Evolutionary conservation across 805 yeast genomes (phyloP).

Genomic region (baker's yeast (Saccharomyces cerevisiae)): DNA sequence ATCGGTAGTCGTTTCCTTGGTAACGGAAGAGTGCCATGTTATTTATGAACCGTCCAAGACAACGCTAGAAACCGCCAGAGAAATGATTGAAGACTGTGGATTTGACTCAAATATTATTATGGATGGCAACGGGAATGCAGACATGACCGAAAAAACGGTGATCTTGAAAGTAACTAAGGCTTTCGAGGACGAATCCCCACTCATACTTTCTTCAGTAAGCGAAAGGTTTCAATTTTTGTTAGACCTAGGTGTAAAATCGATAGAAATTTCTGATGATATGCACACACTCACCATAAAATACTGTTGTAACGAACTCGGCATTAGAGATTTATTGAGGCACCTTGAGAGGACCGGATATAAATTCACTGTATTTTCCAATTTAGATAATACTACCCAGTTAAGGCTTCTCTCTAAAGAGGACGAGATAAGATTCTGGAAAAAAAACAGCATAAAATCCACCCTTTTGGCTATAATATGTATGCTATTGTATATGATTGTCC

Average conservation of each 20-base stretch:
- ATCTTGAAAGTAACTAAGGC: background rate
- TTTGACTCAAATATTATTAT: slow-evolving; percentile 41
- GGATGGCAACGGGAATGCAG: background rate
- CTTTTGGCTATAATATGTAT: slow-evolving; percentile 58
- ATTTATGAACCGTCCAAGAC: slow-evolving; percentile 34
- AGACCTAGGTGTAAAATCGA: slow-evolving; percentile 5
- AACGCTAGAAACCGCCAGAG: slow-evolving; percentile 34
- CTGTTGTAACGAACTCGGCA: slow-evolving; percentile 46
- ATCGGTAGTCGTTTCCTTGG: slow-evolving; percentile 54
- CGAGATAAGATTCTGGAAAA: slow-evolving; percentile 67
- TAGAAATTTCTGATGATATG: background rate
- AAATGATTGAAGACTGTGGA: slow-evolving; percentile 67
- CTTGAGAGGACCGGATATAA: slow-evolving; percentile 46
- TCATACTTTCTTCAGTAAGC: background rate
- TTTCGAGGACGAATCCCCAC: background rate
- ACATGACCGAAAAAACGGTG: background rate
- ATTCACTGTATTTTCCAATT: slow-evolving; percentile 37
- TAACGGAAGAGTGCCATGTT: slow-evolving; percentile 66
- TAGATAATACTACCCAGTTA: slow-evolving; percentile 63
- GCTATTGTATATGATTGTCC: slow-evolving; percentile 40
- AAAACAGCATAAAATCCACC: slow-evolving; percentile 44
- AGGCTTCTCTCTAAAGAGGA: slow-evolving; percentile 56
- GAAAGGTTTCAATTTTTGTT: slow-evolving; percentile 3
- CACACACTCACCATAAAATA: slow-evolving; percentile 34
- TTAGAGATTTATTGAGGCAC: slow-evolving; percentile 50